These are phyloP conservation scores for Podospora bellae-mahoneyi DNA, from an alignment of 495 filamentous ascomycete genomes.

Conservation along the genomic window DNA sequence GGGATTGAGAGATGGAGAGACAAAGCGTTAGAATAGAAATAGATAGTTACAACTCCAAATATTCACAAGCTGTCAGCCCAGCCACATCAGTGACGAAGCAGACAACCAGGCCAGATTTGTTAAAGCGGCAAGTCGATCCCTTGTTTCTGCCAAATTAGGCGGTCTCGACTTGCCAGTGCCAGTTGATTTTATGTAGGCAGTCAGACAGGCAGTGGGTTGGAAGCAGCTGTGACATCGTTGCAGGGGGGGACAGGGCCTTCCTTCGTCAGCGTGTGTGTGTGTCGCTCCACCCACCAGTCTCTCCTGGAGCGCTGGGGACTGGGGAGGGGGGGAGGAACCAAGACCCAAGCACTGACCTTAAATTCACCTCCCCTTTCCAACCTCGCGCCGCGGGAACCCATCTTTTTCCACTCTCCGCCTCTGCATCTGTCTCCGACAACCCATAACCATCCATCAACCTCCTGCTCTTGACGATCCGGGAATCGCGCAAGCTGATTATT, in stretches of 20 bases:
- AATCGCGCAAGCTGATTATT: constrained; percentile 44
- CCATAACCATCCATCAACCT: constrained; percentile 30
- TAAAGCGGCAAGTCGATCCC: constrained; percentile 38
- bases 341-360: constrained; percentile 45
- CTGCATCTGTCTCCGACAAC: constrained; percentile 37
- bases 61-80: constrained; percentile 17
- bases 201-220: not conserved
- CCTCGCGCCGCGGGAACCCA: constrained; percentile 36
- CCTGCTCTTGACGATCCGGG: constrained; percentile 41
- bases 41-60: not conserved
- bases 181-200: not conserved
- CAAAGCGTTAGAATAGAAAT: not conserved
- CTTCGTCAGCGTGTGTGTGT: constrained; percentile 10
- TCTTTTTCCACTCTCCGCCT: constrained; percentile 37
- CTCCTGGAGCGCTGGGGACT: constrained; percentile 21
- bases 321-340: constrained; percentile 3
- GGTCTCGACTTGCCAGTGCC: constrained; percentile 29
- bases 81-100: constrained; percentile 30
- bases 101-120: constrained; percentile 14
- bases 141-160: constrained; percentile 38
- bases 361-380: constrained; percentile 51
- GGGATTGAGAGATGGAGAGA: not conserved
- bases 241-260: constrained; percentile 30
- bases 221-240: constrained; percentile 30
- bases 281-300: constrained; percentile 25